phyloP scores from a whole-genome alignment of 2,329 filamentous ascomycete genomes.

The Ceratocystis harringtonii region DNA sequence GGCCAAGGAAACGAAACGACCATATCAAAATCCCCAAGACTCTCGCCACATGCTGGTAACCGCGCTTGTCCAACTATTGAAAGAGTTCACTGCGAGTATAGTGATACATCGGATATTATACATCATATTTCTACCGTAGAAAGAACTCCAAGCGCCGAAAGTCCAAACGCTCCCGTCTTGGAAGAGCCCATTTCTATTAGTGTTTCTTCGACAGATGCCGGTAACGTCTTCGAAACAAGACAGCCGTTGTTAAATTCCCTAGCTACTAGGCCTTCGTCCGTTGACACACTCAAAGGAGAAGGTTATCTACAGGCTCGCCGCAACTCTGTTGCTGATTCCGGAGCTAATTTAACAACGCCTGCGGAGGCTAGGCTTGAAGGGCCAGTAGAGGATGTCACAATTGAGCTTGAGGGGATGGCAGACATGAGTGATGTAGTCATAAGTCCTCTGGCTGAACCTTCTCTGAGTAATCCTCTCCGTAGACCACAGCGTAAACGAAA shows the following conservation, averaged over 20 bases:
- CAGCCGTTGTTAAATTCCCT: background rate
- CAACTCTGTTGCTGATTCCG: background rate
- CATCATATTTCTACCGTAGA: background rate
- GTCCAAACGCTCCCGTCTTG: background rate
- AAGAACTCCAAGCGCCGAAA: background rate
- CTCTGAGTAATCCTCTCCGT: conserved; percentile 3
- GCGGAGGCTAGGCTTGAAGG: background rate
- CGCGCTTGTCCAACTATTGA: background rate
- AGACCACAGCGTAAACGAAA: conserved; percentile 9
- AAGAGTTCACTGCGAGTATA: background rate
- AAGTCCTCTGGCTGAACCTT: conserved; percentile 14
- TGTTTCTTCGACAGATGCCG: background rate
- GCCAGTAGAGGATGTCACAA: background rate
- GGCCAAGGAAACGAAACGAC: background rate
- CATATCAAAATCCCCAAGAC: background rate
- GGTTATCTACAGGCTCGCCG: background rate
- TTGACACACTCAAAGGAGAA: background rate
- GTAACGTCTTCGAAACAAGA: background rate
- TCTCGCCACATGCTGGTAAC: background rate
- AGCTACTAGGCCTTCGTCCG: background rate
- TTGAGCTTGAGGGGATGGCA: background rate
- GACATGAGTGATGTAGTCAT: conserved; percentile 8
- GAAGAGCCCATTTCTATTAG: background rate
- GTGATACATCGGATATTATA: no score
- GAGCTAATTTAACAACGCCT: background rate